These are phyloP conservation scores for Scheffersomyces lignosus DNA, from an alignment of 805 yeast species.

Conservation along the genomic window DNA sequence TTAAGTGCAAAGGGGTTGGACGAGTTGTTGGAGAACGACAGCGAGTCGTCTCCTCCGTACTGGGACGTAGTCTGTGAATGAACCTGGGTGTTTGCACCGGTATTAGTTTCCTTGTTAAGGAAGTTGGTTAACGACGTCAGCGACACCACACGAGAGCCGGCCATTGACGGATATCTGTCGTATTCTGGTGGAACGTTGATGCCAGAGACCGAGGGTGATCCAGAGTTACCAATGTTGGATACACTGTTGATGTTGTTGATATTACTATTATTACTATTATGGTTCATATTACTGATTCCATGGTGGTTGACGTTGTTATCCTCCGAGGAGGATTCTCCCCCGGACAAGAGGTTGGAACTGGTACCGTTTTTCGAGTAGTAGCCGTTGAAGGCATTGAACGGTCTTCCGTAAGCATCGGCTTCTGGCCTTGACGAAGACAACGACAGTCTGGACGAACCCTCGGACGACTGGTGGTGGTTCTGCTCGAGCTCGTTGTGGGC, in stretches of 20 bases:
- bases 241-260: slow-evolving; percentile 1
- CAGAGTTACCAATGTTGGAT: slow-evolving; percentile 7
- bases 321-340: slow-evolving; percentile 5
- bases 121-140: slow-evolving; percentile 8
- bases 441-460: slow-evolving; percentile 10
- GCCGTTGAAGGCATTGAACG: slow-evolving; percentile 42
- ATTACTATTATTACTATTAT: slow-evolving; percentile 8
- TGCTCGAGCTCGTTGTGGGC: not conserved
- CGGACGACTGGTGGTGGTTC: not conserved
- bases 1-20: slow-evolving; percentile 44
- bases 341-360: slow-evolving; percentile 32
- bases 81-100: slow-evolving; percentile 6
- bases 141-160: slow-evolving; percentile 12
- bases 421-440: slow-evolving; percentile 14
- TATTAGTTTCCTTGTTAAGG: not conserved
- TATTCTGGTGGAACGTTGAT: slow-evolving; percentile 12
- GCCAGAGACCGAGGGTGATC: slow-evolving; percentile 9
- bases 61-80: slow-evolving; percentile 8
- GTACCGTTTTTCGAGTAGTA: slow-evolving; percentile 43
- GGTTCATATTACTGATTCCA: slow-evolving; percentile 11
- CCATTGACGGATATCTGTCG: slow-evolving; percentile 17
- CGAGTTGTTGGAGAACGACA: slow-evolving; percentile 19
- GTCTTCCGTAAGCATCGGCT: slow-evolving; percentile 25
- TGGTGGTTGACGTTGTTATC: too few species aligned
- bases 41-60: slow-evolving; percentile 18